Percentiles rank a stretch among this genome's conserved stretches.
Evolutionary conservation across 352 stramenopile species (phyloP).

Genomic region (Globisporangium barbulae): DNA sequence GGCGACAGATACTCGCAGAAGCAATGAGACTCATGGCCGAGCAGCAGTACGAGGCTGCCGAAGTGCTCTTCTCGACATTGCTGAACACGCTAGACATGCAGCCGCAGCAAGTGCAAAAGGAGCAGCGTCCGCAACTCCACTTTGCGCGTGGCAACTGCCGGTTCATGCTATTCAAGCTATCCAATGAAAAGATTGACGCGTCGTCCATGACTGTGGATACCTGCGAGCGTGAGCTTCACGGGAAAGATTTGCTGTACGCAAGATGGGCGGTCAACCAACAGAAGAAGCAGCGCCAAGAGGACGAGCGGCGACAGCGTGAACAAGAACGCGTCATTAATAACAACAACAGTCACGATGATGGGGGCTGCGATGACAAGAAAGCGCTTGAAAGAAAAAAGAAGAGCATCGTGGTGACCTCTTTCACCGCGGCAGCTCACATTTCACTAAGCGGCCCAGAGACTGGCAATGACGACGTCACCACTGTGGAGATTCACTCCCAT

Average conservation of each 20-base stretch:
- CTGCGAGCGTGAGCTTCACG: constrained; percentile 25
- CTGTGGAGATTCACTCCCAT: not conserved
- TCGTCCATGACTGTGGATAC: constrained; percentile 15
- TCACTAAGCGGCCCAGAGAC: constrained; percentile 9
- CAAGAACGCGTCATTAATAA: not conserved
- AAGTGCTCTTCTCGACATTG: constrained; percentile 28
- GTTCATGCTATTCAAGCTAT: constrained; percentile 33
- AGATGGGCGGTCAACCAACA: not conserved
- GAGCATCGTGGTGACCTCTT: not conserved
- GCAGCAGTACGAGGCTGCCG: constrained; percentile 23
- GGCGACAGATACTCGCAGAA: constrained; percentile 10
- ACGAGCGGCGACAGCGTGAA: not conserved
- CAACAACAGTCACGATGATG: not conserved
- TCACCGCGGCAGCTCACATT: not conserved
- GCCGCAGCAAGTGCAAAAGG: constrained; percentile 18
- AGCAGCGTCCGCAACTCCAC: constrained; percentile 26
- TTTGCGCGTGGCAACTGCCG: constrained; percentile 45
- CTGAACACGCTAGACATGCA: constrained; percentile 22
- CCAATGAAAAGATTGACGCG: constrained; percentile 20
- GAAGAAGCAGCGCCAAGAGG: not conserved
- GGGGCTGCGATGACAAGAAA: not conserved
- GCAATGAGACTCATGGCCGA: constrained; percentile 32
- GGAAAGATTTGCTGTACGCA: not conserved
- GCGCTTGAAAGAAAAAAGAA: not conserved
- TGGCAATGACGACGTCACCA: not conserved